Evolutionary conservation across 2,329 filamentous ascomycete genomes (phyloP), one percentile per base, ranked within the genome.

Genomic region (Epichloe glyceriae): DNA sequence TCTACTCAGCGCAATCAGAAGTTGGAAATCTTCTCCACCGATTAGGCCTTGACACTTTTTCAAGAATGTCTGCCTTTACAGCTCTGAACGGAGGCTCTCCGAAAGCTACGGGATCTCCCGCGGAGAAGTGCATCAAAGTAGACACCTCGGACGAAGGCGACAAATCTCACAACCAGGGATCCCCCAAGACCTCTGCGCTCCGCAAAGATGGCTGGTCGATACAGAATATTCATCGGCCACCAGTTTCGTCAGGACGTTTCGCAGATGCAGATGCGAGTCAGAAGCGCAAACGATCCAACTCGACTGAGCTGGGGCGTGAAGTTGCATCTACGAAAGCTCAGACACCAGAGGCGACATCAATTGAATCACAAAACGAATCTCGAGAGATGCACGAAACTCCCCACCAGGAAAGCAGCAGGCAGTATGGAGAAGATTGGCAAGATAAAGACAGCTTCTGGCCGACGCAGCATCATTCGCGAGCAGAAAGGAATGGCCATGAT

Each of bases 281-380:
- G 58, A 85, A 83, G 66, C 79, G 81, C 60, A 91, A 88, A 66
- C 78, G 86, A 53, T 88, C 86, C 6, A 69, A 73, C 44, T 86
- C 84, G 5, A 64, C 71, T 38, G 82, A 82, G 51, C 64, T 63
- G 6, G 62, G 67, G 50, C 67, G 68, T 56, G 71, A 74, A 20
- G 54, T 53, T 30, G 53, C 57, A 15, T 53, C 57, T 6, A 51
- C 56, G 7, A 63, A 67, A 41, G 64, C 68, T 52, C 61, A 60
- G 5, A 66, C 67, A 14, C 65, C 66, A 30, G 67, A 69, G 47
- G 58, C 58, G 22, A 58, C 62, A 14, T 55, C 61, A 14, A 56
- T 57, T n/a, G 58, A 61, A 26, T 54, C 61, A 19, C 61, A 65
- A n/a, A 49, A 57, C 38, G 70, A 71, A 48, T 60, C 66, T 46